Evolutionary conservation across 768 basidiomycete species (phyloP).

Genomic region (Mycena galopus): DNA sequence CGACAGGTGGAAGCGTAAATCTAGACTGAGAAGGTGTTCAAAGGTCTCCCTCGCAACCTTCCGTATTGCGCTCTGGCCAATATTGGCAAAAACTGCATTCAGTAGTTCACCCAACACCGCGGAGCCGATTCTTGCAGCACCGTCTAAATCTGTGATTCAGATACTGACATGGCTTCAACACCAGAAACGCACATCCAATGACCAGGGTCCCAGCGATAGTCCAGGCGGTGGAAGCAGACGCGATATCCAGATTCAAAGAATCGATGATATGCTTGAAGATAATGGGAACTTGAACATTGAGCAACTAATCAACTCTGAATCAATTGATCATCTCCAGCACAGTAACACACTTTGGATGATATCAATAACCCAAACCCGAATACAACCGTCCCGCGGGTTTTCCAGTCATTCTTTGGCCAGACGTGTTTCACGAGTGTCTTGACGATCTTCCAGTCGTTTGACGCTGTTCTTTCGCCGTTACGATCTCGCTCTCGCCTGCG

Average conservation of each 20-base stretch:
- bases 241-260: constrained; percentile 86
- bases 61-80: constrained; percentile 94
- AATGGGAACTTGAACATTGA: constrained; percentile 98
- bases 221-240: constrained; percentile 85
- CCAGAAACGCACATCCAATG: constrained; percentile 81
- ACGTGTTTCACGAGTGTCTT: constrained; percentile 88
- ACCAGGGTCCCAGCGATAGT: constrained; percentile 91
- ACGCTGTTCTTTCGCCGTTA: constrained; percentile 60
- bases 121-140: constrained; percentile 89
- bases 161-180: not conserved
- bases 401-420: constrained; percentile 92
- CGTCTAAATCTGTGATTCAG: constrained; percentile 68
- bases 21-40: constrained; percentile 90
- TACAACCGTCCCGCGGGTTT: constrained; percentile 84
- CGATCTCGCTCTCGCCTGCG: not conserved
- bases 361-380: constrained; percentile 86
- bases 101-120: constrained; percentile 92
- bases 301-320: constrained; percentile 61
- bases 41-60: constrained; percentile 97
- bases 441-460: constrained; percentile 90
- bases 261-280: constrained; percentile 95
- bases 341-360: constrained; percentile 79
- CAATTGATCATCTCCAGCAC: not conserved
- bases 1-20: constrained; percentile 92
- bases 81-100: constrained; percentile 96